Conservation (phyloP, 148 eudicot genomes). For the Suaeda aralocaspica region DNA sequence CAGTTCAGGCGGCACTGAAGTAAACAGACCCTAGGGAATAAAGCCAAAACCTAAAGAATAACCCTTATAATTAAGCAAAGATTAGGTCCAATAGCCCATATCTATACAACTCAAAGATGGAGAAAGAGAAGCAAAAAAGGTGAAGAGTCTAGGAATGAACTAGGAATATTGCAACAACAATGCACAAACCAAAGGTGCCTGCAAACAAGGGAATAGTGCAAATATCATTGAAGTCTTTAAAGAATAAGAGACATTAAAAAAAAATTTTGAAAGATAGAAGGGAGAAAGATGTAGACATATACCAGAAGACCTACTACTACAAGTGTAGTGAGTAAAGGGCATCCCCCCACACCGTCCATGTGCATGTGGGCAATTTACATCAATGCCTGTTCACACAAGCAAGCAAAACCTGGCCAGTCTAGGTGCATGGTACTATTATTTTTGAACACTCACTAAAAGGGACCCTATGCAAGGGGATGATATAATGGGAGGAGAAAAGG, state of each 20-base stretch:
- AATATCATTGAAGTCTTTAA: not conserved
- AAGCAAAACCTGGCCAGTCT: not conserved
- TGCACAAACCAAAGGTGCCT: constrained; percentile 7
- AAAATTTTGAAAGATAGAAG: not conserved
- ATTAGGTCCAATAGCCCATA: not conserved
- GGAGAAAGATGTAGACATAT: constrained; percentile 30
- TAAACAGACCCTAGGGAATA: no score
- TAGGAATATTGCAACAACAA: not conserved
- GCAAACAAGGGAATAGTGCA: constrained; percentile 14
- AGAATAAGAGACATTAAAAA: no score
- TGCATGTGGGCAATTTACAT: constrained; percentile 22
- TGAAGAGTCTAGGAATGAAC: not conserved
- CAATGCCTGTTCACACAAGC: constrained; percentile 21
- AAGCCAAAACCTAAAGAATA: not conserved
- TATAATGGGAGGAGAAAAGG: no score
- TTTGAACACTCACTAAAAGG: no score
- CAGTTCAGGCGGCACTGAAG: no score
- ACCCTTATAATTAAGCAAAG: not conserved
- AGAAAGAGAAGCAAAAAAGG: constrained; percentile 9
- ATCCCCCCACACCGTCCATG: constrained; percentile 25
- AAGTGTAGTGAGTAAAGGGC: constrained; percentile 4
- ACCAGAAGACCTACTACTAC: constrained; percentile 23
- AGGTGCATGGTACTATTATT: no score
- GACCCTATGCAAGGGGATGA: no score
- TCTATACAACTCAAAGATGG: constrained; percentile 13